Conservation (phyloP, 495 filamentous ascomycete genomes). For the Xylaria scruposa region DNA sequence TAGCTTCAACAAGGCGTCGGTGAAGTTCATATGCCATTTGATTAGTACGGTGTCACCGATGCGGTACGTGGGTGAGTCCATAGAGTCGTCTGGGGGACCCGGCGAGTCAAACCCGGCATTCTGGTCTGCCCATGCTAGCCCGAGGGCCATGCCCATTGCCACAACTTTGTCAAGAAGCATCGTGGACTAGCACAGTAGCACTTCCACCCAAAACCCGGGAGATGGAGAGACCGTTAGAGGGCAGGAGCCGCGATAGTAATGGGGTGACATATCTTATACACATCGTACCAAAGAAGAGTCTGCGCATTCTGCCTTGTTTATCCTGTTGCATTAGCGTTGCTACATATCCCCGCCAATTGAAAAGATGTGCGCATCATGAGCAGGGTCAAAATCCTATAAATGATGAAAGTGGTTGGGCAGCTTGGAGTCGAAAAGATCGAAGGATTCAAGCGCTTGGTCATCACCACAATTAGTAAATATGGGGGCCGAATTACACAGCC, state of each 20-base stretch:
- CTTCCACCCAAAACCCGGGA: neutral
- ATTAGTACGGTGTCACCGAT: neutral
- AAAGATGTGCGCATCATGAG: too few relatives aligned
- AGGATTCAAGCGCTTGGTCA: neutral
- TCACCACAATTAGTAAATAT: neutral
- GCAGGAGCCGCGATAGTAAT: neutral
- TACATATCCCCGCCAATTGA: neutral
- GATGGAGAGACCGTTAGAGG: too few relatives aligned
- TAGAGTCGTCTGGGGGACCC: neutral
- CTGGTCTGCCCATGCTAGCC: neutral
- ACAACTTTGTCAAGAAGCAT: constrained; percentile 5
- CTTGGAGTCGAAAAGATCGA: neutral
- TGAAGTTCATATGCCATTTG: constrained; percentile 7
- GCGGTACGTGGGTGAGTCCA: neutral
- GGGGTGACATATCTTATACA: constrained; percentile 1
- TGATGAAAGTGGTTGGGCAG: neutral
- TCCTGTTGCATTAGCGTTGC: neutral
- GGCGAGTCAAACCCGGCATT: neutral
- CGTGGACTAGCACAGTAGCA: neutral
- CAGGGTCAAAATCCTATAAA: neutral
- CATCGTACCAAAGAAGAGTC: neutral
- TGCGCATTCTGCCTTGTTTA: neutral
- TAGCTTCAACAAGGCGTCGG: constrained; percentile 3
- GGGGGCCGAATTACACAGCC: neutral
- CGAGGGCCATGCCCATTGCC: neutral